These are phyloP conservation scores for Thelephora aurantiotincta DNA, from an alignment of 768 basidiomycete genomes.

Conservation along the genomic window DNA sequence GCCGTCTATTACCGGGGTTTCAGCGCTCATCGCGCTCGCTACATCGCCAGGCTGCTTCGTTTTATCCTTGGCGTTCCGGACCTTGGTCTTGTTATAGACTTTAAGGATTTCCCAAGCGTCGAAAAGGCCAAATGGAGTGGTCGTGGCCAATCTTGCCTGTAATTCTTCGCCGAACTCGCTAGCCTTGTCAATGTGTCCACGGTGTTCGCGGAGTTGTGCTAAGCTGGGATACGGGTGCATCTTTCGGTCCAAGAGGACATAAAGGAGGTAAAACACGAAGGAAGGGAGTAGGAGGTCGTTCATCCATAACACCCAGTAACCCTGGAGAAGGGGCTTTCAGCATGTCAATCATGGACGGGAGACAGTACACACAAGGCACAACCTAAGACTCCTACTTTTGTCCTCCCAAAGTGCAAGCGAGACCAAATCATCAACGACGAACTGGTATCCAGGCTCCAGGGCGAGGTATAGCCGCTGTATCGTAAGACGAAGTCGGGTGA, in stretches of 20 bases:
- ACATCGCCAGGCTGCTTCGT: conserved; percentile 1
- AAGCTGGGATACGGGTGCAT: conserved; percentile 42
- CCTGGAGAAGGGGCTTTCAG: conserved; percentile 18
- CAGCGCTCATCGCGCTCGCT: not conserved
- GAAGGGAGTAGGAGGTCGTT: conserved; percentile 39
- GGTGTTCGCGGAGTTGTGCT: conserved; percentile 36
- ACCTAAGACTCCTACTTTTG: conserved; percentile 26
- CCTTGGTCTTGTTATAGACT: conserved; percentile 24
- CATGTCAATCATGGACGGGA: not conserved
- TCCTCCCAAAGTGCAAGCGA: conserved; percentile 45
- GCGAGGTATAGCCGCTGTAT: conserved; percentile 42
- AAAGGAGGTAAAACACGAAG: conserved; percentile 32
- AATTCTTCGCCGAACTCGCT: conserved; percentile 37
- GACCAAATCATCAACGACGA: conserved; percentile 24
- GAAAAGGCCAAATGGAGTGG: conserved; percentile 30
- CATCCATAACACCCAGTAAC: conserved; percentile 55
- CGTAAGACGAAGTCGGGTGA: conserved; percentile 37
- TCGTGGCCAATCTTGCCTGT: conserved; percentile 27
- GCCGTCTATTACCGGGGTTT: not conserved
- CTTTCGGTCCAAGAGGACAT: conserved; percentile 31
- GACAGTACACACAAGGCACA: conserved; percentile 33
- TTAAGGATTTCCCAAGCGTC: conserved; percentile 42
- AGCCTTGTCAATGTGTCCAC: conserved; percentile 32
- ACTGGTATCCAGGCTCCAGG: conserved; percentile 32
- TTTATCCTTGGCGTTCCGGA: conserved; percentile 12